Base-by-base conservation (phyloP, 148 eudicot species). In the Chenopodium quinoa region DNA sequence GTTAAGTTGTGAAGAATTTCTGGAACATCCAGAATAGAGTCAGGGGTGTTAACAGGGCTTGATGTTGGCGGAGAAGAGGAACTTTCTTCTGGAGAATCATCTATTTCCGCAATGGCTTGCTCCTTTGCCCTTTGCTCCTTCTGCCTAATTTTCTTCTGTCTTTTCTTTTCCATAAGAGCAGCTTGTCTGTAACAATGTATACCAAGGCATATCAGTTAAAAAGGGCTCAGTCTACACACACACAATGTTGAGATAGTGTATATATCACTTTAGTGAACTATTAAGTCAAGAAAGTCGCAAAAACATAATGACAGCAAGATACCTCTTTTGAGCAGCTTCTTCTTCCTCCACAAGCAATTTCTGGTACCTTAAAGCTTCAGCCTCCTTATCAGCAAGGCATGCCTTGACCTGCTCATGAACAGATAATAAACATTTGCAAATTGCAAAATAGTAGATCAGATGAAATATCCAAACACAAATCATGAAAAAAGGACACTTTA, bases 291-390 rank as follows among this genome's bases (percentile, higher is more conserved):
- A 25, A 64, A 81, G 67, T 54, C 7, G 62, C n/a, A 73, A 73
- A 67, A 70, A 73, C 22, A 77, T 37, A 54, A 80, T 9, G 60
- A 75, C 11, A 47, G 31, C 44, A 31, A 83, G 78, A 90, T 84
- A 94, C 99, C 94, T 92, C 83, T 86, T 97, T 88, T 97, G 95
- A 82, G 92, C 97, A 88, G 98, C 97, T 89, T 97, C 99, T 85
- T 92, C 99, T 90, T 97, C 99, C 81, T 97, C 99, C 85, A 97
- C 91, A 79, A 97, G 98, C 86, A 97, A 84, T 83, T 97, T 91
- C 85, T 94, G 98, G 81, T 91, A 90, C 85, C 94, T 97, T 84
- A 97, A 91, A 80, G 99, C 92, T 83, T 94, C 98, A 72, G 93
- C 99, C 75, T 97, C 97, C 89, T 91, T 97, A 81, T 94, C 93